Conservation (phyloP, 805 yeast species). For the Saccharomyces cerevisiae region DNA sequence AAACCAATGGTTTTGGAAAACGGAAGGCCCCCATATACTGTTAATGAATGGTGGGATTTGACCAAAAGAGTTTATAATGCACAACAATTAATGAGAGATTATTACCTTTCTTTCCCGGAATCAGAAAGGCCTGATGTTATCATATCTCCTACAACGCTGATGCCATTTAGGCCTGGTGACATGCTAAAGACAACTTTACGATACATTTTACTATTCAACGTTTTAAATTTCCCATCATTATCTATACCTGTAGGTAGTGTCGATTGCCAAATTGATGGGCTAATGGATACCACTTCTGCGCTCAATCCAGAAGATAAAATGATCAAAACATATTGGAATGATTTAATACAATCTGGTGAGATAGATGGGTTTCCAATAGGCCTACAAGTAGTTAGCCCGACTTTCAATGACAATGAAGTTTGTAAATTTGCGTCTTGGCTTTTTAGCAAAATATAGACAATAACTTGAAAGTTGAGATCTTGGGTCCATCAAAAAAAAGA, state of each 20-base stretch:
- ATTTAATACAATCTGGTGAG: conserved; percentile 5
- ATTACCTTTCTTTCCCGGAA: conserved; percentile 7
- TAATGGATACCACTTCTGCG: conserved; percentile 4
- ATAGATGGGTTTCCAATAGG: conserved; percentile 10
- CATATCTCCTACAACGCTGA: conserved; percentile 8
- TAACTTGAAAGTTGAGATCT: not conserved
- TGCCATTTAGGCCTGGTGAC: conserved; percentile 11
- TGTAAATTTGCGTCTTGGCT: conserved; percentile 14
- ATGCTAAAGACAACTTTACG: conserved; percentile 11
- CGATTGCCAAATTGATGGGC: conserved; percentile 3
- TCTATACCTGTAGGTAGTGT: conserved; percentile 8
- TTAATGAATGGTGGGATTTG: conserved; percentile 15
- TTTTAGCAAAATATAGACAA: not conserved
- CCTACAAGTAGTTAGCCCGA: conserved; percentile 13
- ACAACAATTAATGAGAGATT: conserved; percentile 8
- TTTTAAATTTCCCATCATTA: conserved; percentile 12
- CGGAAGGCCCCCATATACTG: conserved; percentile 5
- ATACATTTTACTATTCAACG: conserved; percentile 11
- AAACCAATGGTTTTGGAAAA: conserved; percentile 6
- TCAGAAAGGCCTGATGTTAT: conserved; percentile 9
- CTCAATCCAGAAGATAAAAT: conserved; percentile 8
- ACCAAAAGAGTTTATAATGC: conserved; percentile 9
- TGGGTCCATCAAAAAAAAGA: not conserved
- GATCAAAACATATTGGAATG: conserved; percentile 10
- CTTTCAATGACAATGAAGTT: conserved; percentile 9